phyloP scores from a whole-genome alignment of 2,329 filamentous ascomycete genomes.

The Balansia obtecta region DNA sequence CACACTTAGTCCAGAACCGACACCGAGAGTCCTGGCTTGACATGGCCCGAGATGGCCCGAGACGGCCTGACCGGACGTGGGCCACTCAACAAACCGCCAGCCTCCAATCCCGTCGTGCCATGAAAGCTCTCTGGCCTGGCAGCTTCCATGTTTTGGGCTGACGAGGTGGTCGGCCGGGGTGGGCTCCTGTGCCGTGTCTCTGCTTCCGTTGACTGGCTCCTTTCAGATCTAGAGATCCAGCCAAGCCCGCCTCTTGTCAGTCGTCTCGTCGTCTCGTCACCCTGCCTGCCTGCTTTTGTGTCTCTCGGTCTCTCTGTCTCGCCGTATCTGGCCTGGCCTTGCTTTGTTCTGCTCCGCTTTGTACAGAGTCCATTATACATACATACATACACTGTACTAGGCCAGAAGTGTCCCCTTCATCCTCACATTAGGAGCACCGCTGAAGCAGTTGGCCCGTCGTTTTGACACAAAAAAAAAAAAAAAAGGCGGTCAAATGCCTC shows the following conservation, averaged over 20 bases:
- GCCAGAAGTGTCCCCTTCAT: too few species aligned
- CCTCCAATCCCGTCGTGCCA: constrained; percentile 4
- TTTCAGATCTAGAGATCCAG: constrained; percentile 1
- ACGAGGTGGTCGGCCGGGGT: constrained; percentile 4
- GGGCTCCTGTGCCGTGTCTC: constrained; percentile 5
- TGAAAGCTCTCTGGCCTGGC: constrained; percentile 4
- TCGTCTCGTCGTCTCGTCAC: background rate
- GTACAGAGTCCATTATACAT: too few species aligned
- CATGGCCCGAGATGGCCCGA: background rate
- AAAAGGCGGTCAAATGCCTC: too few species aligned
- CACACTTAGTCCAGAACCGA: too few species aligned
- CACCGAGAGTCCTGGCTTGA: background rate
- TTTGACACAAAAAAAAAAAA: too few species aligned
- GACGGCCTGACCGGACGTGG: background rate
- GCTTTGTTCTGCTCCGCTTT: background rate
- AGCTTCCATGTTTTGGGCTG: background rate
- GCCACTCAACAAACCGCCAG: background rate
- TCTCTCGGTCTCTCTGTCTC: background rate
- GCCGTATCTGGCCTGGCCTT: background rate
- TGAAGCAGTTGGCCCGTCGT: too few species aligned
- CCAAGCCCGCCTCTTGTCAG: constrained; percentile 1
- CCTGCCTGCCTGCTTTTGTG: background rate
- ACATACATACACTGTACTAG: too few species aligned
- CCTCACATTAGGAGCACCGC: too few species aligned
- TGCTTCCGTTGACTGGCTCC: constrained; percentile 1